Evolutionary conservation across 441 rosid species (phyloP).

Genomic region (Corymbia calophylla): DNA sequence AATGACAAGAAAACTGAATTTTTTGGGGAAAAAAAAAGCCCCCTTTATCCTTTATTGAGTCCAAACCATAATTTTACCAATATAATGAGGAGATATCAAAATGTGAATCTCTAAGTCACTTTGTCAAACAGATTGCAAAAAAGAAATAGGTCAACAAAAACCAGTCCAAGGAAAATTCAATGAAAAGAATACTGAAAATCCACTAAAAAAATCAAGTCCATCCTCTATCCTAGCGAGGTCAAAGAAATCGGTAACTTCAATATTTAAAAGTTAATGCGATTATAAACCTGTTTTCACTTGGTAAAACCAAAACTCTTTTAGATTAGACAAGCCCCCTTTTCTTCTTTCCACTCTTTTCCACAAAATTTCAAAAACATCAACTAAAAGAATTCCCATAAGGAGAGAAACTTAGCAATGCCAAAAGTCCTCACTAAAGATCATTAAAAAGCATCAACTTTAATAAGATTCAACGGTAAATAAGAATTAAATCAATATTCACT

Average conservation of each 20-base stretch:
- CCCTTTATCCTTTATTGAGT: not conserved
- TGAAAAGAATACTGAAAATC: not conserved
- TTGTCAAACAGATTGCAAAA: not conserved
- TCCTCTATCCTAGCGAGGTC: not conserved
- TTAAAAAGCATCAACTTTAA: too few relatives aligned
- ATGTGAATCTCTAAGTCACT: too few relatives aligned
- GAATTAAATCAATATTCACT: too few relatives aligned
- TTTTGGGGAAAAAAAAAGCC: not conserved
- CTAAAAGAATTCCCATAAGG: not conserved
- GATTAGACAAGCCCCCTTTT: too few relatives aligned
- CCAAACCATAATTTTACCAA: not conserved
- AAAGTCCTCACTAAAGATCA: not conserved
- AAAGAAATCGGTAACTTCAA: not conserved
- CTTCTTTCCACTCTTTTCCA: too few relatives aligned
- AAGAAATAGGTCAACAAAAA: not conserved
- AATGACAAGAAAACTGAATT: not conserved
- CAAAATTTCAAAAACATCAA: too few relatives aligned
- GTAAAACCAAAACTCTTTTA: not conserved
- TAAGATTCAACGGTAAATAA: too few relatives aligned
- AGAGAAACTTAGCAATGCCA: not conserved
- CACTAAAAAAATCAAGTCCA: not conserved
- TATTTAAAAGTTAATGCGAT: not conserved
- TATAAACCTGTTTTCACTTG: not conserved
- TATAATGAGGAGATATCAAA: not conserved
- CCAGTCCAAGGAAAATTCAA: not conserved